phyloP scores from a whole-genome alignment of 495 filamentous ascomycete genomes.

The Astrothelium subdiscretum region DNA sequence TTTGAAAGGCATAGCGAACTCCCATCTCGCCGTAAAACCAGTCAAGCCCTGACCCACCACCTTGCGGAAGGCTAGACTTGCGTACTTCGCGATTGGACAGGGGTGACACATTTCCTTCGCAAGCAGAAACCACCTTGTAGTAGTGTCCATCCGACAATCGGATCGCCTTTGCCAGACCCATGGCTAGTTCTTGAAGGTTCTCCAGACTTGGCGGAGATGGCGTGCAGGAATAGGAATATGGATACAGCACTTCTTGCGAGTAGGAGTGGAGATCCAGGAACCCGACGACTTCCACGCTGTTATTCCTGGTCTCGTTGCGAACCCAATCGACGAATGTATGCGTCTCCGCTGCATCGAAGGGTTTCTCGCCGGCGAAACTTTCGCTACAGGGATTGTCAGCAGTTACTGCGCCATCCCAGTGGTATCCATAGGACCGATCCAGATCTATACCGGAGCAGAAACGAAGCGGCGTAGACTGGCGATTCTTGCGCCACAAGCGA shows the following conservation, averaged over 20 bases:
- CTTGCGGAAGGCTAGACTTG: constrained; percentile 36
- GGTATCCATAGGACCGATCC: constrained; percentile 72
- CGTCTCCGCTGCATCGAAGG: constrained; percentile 79
- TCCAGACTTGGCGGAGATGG: constrained; percentile 72
- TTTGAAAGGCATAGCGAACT: constrained; percentile 80
- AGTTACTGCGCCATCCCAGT: constrained; percentile 60
- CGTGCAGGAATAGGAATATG: constrained; percentile 76
- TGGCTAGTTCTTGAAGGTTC: constrained; percentile 78
- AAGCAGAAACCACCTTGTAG: constrained; percentile 78
- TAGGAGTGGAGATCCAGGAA: constrained; percentile 92
- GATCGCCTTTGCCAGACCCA: constrained; percentile 86
- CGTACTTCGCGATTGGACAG: constrained; percentile 6
- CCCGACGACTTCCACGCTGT: constrained; percentile 61
- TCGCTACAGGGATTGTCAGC: constrained; percentile 82
- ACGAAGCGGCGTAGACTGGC: constrained; percentile 68
- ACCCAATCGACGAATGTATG: constrained; percentile 70
- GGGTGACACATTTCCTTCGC: constrained; percentile 58
- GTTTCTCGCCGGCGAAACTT: constrained; percentile 69
- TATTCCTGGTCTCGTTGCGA: constrained; percentile 62
- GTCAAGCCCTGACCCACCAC: constrained; percentile 81
- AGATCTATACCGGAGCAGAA: constrained; percentile 85
- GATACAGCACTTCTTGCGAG: constrained; percentile 88
- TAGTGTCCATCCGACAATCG: constrained; percentile 57
- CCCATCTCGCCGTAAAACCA: constrained; percentile 88
- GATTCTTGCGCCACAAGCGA: constrained; percentile 90